Conservation (phyloP, 768 basidiomycete genomes). For the Lentinula aciculospora region DNA sequence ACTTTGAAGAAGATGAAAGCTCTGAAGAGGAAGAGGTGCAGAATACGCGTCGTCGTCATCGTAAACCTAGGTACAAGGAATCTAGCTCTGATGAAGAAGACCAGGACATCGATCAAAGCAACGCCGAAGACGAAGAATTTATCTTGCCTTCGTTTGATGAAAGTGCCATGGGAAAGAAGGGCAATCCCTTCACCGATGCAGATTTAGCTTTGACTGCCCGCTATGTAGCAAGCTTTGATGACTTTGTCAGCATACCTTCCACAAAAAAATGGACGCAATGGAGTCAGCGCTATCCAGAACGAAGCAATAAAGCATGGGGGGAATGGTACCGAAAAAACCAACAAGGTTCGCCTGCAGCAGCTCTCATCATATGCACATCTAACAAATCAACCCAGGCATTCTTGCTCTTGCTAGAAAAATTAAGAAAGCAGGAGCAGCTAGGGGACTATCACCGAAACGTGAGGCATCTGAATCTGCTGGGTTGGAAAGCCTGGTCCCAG, state of each 20-base stretch:
- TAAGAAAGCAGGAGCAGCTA: constrained; percentile 14
- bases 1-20: constrained; percentile 19
- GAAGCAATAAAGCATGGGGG: constrained; percentile 54
- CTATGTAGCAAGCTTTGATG: constrained; percentile 43
- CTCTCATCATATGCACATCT: not conserved
- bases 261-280: constrained; percentile 55
- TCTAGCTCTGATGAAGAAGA: constrained; percentile 26
- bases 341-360: constrained; percentile 18
- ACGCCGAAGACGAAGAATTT: constrained; percentile 16
- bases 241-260: constrained; percentile 35
- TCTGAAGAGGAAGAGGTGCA: constrained; percentile 5
- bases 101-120: constrained; percentile 19
- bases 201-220: constrained; percentile 57
- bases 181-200: constrained; percentile 49
- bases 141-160: constrained; percentile 22
- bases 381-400: constrained; percentile 20
- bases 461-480: constrained; percentile 9
- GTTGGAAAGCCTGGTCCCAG: not conserved
- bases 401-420: constrained; percentile 33
- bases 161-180: constrained; percentile 47
- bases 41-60: constrained; percentile 14
- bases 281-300: constrained; percentile 41
- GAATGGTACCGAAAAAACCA: constrained; percentile 55
- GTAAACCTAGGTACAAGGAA: constrained; percentile 8
- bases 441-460: not conserved